A percentile compares a stretch with the other conserved stretches of the same genome.
Conservation (phyloP, 208 protist species). For the Trichomonas vaginalis region DNA sequence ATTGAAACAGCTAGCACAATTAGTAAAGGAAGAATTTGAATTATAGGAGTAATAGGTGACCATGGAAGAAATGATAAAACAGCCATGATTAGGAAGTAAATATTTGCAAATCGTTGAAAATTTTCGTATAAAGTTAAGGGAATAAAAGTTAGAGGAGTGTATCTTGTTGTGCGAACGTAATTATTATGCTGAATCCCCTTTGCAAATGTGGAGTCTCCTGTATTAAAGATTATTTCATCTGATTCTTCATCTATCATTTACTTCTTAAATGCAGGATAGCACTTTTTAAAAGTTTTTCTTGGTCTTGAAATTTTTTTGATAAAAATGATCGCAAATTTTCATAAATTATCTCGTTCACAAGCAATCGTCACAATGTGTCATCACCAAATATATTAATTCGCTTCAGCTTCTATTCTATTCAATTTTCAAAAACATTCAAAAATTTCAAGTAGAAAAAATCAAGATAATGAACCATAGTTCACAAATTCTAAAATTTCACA, state of each 20-base stretch:
- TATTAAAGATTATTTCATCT: background rate
- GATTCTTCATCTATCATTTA: background rate
- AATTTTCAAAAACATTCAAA: background rate
- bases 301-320: too few species aligned
- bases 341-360: too few species aligned
- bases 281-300: too few species aligned
- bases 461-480: background rate
- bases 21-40: slow-evolving; percentile 15
- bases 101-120: slow-evolving; percentile 22
- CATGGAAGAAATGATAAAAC: background rate
- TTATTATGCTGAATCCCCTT: background rate
- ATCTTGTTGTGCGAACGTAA: slow-evolving; percentile 14
- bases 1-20: slow-evolving; percentile 23
- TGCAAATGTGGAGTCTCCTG: background rate
- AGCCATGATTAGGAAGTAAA: slow-evolving; percentile 25
- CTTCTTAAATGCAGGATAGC: too few species aligned
- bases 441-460: background rate
- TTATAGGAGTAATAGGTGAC: background rate
- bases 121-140: slow-evolving; percentile 25
- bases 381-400: too few species aligned
- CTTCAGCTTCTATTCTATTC: too few species aligned
- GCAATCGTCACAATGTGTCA: too few species aligned
- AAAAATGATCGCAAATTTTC: too few species aligned
- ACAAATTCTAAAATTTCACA: background rate
- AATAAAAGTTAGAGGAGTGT: slow-evolving; percentile 24